phyloP scores from a whole-genome alignment of 2,329 filamentous ascomycete genomes.

The Fusarium xyrophilum region DNA sequence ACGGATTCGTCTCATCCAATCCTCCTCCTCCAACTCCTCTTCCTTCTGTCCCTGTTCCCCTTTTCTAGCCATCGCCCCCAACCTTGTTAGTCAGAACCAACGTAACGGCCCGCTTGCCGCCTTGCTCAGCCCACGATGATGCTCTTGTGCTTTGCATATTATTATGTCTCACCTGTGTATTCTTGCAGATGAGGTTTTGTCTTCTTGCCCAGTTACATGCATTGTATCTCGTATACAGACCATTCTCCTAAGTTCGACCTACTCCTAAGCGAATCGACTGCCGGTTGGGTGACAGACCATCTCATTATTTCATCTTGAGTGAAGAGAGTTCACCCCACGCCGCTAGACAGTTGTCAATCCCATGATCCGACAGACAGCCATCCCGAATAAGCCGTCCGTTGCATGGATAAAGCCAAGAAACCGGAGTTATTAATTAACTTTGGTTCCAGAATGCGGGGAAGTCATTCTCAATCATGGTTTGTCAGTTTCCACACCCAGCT shows the following conservation, averaged over 20 bases:
- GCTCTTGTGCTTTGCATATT: conserved; percentile 7
- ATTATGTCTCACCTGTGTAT: conserved; percentile 2
- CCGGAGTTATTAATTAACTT: conserved; percentile 11
- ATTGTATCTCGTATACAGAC: background rate
- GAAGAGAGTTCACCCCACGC: conserved; percentile 1
- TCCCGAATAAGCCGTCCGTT: conserved; percentile 2
- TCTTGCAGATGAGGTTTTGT: background rate
- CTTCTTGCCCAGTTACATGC: background rate
- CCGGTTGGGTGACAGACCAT: background rate
- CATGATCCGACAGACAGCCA: conserved; percentile 25
- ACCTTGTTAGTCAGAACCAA: conserved; percentile 3
- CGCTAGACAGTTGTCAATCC: conserved; percentile 35
- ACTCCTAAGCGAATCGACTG: background rate
- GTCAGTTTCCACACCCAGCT: background rate
- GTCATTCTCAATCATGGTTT: background rate
- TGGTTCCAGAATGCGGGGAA: conserved; percentile 16
- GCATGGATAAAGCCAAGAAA: conserved; percentile 11
- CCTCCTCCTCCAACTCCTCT: conserved; percentile 18
- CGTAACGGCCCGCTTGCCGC: conserved; percentile 13
- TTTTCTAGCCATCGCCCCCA: conserved; percentile 5
- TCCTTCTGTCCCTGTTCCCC: conserved; percentile 1
- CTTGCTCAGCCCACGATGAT: conserved; percentile 14
- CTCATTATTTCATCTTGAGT: conserved; percentile 10
- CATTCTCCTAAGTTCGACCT: background rate
- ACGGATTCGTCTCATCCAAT: conserved; percentile 20